These are phyloP conservation scores for Clonostachys chloroleuca DNA, from an alignment of 2,329 filamentous ascomycete genomes.

Conservation along the genomic window DNA sequence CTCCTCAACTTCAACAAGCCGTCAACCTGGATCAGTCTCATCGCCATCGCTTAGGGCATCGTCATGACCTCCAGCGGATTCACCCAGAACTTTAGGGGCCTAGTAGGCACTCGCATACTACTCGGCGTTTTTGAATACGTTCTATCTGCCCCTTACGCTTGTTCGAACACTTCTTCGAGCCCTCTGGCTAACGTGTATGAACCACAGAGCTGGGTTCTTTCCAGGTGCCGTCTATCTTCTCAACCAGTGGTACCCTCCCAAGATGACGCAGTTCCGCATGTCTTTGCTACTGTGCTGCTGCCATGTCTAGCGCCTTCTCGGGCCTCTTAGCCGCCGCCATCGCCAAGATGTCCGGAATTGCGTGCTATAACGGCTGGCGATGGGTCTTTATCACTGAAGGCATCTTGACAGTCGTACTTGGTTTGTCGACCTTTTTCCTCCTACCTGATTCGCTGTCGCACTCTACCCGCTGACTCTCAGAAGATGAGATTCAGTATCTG, in stretches of 20 bases:
- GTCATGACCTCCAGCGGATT: constrained; percentile 12
- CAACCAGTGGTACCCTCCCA: constrained; percentile 20
- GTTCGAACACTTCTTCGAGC: constrained; percentile 5
- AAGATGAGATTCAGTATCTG: neutral
- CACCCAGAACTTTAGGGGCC: constrained; percentile 8
- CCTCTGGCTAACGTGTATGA: neutral
- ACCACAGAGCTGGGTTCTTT: constrained; percentile 7
- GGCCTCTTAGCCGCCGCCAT: constrained; percentile 12
- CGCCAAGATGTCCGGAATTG: constrained; percentile 11
- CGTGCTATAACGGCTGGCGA: constrained; percentile 9
- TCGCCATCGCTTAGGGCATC: constrained; percentile 45
- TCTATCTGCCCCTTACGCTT: constrained; percentile 49
- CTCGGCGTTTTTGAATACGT: constrained; percentile 9
- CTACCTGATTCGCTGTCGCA: constrained; percentile 22
- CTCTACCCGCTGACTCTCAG: neutral
- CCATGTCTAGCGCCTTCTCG: constrained; percentile 12
- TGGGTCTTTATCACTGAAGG: constrained; percentile 17
- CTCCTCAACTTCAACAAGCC: constrained; percentile 41
- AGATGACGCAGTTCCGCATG: constrained; percentile 16
- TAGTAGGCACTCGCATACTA: constrained; percentile 10
- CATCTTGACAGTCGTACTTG: constrained; percentile 21
- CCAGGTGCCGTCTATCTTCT: constrained; percentile 11
- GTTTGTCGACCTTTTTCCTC: constrained; percentile 39
- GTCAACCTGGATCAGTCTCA: constrained; percentile 57
- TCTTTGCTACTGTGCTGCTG: constrained; percentile 17